Conservation (phyloP, 352 stramenopile species). For the Elongisporangium undulatum region DNA sequence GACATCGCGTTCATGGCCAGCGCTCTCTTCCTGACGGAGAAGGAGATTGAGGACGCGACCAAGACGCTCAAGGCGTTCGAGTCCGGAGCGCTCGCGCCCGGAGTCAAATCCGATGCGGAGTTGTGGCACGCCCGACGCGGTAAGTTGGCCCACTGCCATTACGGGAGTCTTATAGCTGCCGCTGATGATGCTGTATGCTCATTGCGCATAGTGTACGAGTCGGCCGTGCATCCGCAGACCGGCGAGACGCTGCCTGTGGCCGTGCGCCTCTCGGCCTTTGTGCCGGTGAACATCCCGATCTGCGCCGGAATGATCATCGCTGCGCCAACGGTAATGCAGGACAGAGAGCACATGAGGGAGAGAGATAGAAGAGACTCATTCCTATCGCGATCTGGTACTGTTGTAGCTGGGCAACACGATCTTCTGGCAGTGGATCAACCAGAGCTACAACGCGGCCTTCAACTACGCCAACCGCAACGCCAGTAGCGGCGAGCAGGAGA, state of each 20-base stretch:
- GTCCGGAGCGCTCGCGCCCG: conserved; percentile 34
- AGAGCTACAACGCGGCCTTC: conserved; percentile 87
- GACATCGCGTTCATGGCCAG: conserved; percentile 12
- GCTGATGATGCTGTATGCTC: neutral
- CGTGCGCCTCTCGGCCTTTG: conserved; percentile 81
- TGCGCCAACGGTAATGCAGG: conserved; percentile 46
- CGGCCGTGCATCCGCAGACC: conserved; percentile 78
- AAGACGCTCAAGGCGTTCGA: conserved; percentile 55
- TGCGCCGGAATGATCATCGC: conserved; percentile 83
- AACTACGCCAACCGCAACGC: conserved; percentile 89
- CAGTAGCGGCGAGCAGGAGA: conserved; percentile 74
- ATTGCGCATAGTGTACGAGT: conserved; percentile 52
- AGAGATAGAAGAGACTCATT: neutral
- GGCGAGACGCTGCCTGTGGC: conserved; percentile 58
- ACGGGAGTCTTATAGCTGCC: neutral
- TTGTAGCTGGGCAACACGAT: conserved; percentile 66
- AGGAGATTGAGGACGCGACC: conserved; percentile 57
- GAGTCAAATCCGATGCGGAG: conserved; percentile 50
- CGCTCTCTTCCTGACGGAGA: conserved; percentile 58
- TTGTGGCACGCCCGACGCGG: conserved; percentile 61
- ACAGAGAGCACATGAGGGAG: neutral
- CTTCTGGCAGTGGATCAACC: conserved; percentile 89
- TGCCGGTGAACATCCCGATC: conserved; percentile 87
- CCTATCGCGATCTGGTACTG: neutral
- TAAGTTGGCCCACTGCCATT: conserved; percentile 23